A percentile compares a stretch with the other conserved stretches of the same genome.
Evolutionary conservation across 148 eudicot genomes (phyloP).

Genomic region (Cornus suecica): DNA sequence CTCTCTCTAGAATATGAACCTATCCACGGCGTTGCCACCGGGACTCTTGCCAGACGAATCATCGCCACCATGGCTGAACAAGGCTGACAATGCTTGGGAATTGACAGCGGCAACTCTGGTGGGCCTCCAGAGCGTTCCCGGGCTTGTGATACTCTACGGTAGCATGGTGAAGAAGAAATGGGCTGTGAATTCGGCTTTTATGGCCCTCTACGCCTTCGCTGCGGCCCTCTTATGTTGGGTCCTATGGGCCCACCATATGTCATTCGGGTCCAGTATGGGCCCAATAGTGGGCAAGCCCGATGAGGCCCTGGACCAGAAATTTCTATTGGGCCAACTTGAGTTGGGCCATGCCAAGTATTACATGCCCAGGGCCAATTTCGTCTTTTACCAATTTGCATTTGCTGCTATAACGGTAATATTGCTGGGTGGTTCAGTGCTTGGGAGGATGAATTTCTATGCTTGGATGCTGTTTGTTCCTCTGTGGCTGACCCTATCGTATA

Average conservation of each 20-base stretch:
- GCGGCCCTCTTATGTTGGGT: slow-evolving; percentile 44
- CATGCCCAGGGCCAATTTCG: slow-evolving; percentile 27
- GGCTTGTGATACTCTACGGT: slow-evolving; percentile 41
- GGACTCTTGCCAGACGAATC: slow-evolving; percentile 3
- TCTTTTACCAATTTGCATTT: slow-evolving; percentile 41
- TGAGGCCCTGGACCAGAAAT: slow-evolving; percentile 8
- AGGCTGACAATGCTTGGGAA: slow-evolving; percentile 38
- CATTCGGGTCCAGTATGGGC: slow-evolving; percentile 19
- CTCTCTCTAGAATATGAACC: not conserved
- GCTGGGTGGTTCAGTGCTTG: slow-evolving; percentile 39
- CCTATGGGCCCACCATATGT: slow-evolving; percentile 33
- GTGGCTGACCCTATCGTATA: slow-evolving; percentile 36
- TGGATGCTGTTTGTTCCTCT: slow-evolving; percentile 41
- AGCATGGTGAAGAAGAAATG: slow-evolving; percentile 52
- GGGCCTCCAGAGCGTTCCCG: slow-evolving; percentile 43
- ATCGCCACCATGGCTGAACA: slow-evolving; percentile 33
- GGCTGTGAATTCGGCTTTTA: slow-evolving; percentile 48
- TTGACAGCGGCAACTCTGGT: slow-evolving; percentile 39
- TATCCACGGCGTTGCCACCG: slow-evolving; percentile 2
- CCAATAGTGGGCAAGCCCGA: slow-evolving; percentile 27
- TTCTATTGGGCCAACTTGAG: slow-evolving; percentile 7
- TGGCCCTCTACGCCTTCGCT: slow-evolving; percentile 48
- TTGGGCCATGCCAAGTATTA: not conserved
- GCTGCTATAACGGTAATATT: slow-evolving; percentile 40
- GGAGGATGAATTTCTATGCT: slow-evolving; percentile 42